Evolutionary conservation across 768 basidiomycete genomes (phyloP).

Genomic region (Leccinellum albellum): DNA sequence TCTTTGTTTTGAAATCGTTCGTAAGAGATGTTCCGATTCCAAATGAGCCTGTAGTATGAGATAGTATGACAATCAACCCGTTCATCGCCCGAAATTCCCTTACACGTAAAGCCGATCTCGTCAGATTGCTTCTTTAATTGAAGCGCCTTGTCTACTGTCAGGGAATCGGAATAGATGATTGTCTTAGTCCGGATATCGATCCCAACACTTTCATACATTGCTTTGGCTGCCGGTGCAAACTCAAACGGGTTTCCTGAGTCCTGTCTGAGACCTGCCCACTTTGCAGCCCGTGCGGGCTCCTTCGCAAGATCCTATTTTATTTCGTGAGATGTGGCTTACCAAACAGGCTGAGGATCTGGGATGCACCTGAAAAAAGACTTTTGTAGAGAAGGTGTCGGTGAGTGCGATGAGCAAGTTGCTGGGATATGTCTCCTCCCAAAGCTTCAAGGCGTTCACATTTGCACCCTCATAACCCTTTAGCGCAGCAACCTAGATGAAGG

Average conservation of each 20-base stretch:
- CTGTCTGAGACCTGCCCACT: constrained; percentile 85
- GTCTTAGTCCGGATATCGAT: constrained; percentile 62
- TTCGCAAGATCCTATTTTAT: constrained; percentile 50
- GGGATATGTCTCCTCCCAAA: constrained; percentile 81
- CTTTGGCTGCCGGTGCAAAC: constrained; percentile 74
- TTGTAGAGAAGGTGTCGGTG: constrained; percentile 93
- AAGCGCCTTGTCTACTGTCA: constrained; percentile 69
- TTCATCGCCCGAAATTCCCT: constrained; percentile 2
- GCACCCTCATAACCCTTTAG: constrained; percentile 76
- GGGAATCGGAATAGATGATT: constrained; percentile 81
- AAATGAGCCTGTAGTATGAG: constrained; percentile 58
- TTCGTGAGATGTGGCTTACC: neutral
- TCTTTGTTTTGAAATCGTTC: constrained; percentile 64
- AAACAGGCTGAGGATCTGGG: neutral
- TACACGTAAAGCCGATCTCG: constrained; percentile 67
- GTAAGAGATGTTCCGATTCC: constrained; percentile 93
- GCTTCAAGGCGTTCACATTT: constrained; percentile 68
- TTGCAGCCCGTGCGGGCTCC: constrained; percentile 55
- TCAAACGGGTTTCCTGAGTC: constrained; percentile 88
- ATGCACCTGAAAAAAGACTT: constrained; percentile 74
- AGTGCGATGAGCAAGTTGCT: constrained; percentile 65
- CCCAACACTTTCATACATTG: constrained; percentile 66
- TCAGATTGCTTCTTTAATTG: constrained; percentile 68
- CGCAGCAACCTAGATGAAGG: constrained; percentile 63
- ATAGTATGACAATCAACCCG: neutral